phyloP scores from a whole-genome alignment of 2,329 filamentous ascomycete species.

The Colletotrichum zoysiae region DNA sequence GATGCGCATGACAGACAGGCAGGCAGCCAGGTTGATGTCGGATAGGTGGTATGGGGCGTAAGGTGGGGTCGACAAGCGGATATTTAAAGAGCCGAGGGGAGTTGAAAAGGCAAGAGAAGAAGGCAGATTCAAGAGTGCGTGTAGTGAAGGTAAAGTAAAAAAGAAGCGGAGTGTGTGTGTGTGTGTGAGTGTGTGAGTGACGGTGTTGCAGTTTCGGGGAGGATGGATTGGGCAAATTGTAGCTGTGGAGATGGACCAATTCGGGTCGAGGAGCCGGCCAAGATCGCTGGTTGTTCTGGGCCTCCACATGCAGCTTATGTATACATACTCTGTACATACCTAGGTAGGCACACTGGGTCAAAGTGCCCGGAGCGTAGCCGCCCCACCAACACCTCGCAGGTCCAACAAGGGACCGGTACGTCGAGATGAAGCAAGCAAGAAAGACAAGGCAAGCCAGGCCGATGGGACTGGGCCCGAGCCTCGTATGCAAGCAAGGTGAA shows the following conservation, averaged over 20 bases:
- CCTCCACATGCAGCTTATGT: neutral
- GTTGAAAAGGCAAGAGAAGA: slow-evolving; percentile 6
- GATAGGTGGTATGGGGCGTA: slow-evolving; percentile 2
- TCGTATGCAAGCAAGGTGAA: neutral
- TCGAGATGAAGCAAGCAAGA: neutral
- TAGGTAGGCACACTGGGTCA: neutral
- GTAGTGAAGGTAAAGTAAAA: slow-evolving; percentile 1
- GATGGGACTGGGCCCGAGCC: neutral
- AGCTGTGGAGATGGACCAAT: slow-evolving; percentile 33
- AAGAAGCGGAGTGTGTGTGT: neutral
- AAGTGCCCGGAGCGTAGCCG: neutral
- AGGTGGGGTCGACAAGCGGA: slow-evolving; percentile 14
- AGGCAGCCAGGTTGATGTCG: slow-evolving; percentile 5
- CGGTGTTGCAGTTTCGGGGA: slow-evolving; percentile 29
- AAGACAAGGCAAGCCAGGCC: neutral
- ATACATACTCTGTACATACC: too few relatives aligned
- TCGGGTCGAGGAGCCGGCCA: slow-evolving; percentile 22
- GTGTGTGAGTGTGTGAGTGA: slow-evolving; percentile 19
- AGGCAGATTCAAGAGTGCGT: neutral
- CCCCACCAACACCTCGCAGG: neutral
- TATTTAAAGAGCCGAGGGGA: slow-evolving; percentile 19
- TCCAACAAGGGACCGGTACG: neutral
- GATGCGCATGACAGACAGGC: slow-evolving; percentile 30
- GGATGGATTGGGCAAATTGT: slow-evolving; percentile 29
- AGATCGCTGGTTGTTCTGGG: slow-evolving; percentile 3